A percentile compares a stretch with the other conserved stretches of the same genome.
phyloP scores from a whole-genome alignment of 805 yeast genomes.

The Candida peoriensis region DNA sequence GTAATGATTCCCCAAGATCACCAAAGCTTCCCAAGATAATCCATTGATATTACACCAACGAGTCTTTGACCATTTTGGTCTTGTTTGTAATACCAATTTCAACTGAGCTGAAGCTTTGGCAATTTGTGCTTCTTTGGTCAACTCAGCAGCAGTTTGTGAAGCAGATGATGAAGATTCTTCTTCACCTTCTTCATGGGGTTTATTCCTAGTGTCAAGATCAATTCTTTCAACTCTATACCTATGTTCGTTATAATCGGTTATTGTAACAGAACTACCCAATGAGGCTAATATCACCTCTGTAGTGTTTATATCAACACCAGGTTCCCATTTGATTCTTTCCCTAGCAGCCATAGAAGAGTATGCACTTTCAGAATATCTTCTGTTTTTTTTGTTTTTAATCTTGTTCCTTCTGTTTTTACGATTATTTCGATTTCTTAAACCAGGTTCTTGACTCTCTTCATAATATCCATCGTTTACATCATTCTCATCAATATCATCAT shows the following conservation, averaged over 20 bases:
- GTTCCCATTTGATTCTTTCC: slow-evolving; percentile 50
- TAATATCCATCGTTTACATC: too few relatives aligned
- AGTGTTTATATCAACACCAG: slow-evolving; percentile 49
- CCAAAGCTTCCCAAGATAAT: slow-evolving; percentile 55
- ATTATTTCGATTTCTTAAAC: neutral
- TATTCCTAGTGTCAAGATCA: slow-evolving; percentile 31
- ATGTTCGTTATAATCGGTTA: slow-evolving; percentile 44
- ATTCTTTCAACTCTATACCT: slow-evolving; percentile 40
- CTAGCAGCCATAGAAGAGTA: slow-evolving; percentile 31
- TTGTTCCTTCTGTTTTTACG: slow-evolving; percentile 2
- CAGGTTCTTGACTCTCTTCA: too few relatives aligned
- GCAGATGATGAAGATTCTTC: slow-evolving; percentile 4
- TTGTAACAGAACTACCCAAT: slow-evolving; percentile 48
- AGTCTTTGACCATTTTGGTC: slow-evolving; percentile 46
- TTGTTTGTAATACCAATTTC: slow-evolving; percentile 24
- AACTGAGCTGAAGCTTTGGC: slow-evolving; percentile 18
- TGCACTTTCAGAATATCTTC: slow-evolving; percentile 32
- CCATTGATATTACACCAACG: slow-evolving; percentile 59
- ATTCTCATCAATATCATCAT: too few relatives aligned
- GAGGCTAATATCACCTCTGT: slow-evolving; percentile 47
- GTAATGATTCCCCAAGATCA: slow-evolving; percentile 39
- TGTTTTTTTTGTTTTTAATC: slow-evolving; percentile 11
- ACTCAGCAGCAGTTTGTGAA: slow-evolving; percentile 1
- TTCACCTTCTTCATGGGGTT: slow-evolving; percentile 1
- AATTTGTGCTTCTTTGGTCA: slow-evolving; percentile 9